Evolutionary conservation across 352 stramenopile genomes (phyloP).

Genomic region (Blastocystis sp.): DNA sequence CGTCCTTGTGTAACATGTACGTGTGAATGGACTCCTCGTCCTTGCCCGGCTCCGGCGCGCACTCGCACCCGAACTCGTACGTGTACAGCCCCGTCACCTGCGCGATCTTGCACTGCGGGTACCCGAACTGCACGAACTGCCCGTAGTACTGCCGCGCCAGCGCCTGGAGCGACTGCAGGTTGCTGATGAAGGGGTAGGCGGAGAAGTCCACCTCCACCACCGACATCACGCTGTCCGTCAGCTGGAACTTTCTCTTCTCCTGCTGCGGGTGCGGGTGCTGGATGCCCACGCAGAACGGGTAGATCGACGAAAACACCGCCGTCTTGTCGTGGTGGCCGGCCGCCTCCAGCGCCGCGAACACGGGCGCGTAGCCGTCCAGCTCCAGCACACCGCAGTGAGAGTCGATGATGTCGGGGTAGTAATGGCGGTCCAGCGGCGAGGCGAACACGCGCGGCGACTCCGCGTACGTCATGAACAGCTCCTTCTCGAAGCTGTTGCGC

Average conservation of each 20-base stretch:
- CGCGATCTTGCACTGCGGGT: constrained; percentile 9
- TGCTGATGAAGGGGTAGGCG: constrained; percentile 6
- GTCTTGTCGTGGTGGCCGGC: background rate
- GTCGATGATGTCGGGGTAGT: constrained; percentile 2
- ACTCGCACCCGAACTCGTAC: constrained; percentile 25
- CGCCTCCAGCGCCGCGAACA: background rate
- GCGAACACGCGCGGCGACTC: background rate
- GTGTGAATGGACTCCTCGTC: background rate
- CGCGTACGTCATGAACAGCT: constrained; percentile 66
- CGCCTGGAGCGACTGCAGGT: background rate
- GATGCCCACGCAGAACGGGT: background rate
- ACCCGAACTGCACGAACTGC: constrained; percentile 14
- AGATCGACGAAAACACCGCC: background rate
- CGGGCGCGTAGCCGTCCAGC: background rate
- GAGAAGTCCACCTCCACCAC: constrained; percentile 18
- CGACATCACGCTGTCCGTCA: background rate
- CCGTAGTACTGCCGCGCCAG: background rate
- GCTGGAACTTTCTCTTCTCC: background rate
- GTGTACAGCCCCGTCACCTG: background rate
- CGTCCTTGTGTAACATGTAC: background rate
- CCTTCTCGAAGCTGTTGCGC: constrained; percentile 65
- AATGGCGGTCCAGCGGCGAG: background rate
- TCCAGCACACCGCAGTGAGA: background rate
- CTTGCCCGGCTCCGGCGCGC: background rate
- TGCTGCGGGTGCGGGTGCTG: background rate